Conservation (phyloP, 75 land plant genomes). For the Adiantum capillusveneris region DNA sequence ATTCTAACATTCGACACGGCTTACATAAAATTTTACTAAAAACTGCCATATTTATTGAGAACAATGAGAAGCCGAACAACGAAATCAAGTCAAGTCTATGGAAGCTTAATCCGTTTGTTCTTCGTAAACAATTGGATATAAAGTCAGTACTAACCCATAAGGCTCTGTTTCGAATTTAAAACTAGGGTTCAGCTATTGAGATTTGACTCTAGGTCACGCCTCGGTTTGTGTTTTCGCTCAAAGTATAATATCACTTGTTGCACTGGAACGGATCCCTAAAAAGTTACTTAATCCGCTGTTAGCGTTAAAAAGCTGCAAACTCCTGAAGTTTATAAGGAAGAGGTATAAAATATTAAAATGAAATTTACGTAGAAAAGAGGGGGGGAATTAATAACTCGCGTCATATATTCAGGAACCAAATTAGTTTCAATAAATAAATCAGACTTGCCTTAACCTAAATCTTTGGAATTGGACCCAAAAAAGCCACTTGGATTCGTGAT, state of each 20-base stretch:
- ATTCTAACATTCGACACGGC: too few species aligned
- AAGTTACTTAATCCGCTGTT: background rate
- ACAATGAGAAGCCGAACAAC: conserved; percentile 1
- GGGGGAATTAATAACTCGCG: background rate
- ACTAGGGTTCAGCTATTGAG: conserved; percentile 17
- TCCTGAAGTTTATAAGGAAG: conserved; percentile 2
- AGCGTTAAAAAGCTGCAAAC: background rate
- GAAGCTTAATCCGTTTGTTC: conserved; percentile 7
- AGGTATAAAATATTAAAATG: conserved; percentile 4
- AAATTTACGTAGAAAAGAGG: conserved; percentile 2
- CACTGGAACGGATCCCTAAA: conserved; percentile 3
- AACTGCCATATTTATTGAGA: background rate
- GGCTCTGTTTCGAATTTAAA: conserved; percentile 16
- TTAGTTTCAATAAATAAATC: conserved; percentile 1
- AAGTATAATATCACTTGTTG: conserved; percentile 9
- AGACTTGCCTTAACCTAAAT: background rate
- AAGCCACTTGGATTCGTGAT: background rate
- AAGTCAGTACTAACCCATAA: conserved; percentile 17
- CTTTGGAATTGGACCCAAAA: conserved; percentile 1
- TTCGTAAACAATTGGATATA: conserved; percentile 13
- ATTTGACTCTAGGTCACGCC: conserved; percentile 20
- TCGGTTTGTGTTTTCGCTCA: conserved; percentile 8
- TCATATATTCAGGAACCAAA: conserved; percentile 4
- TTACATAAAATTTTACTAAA: too few species aligned
- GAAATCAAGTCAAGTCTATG: conserved; percentile 5